These are phyloP conservation scores for Globisporangium radiosum DNA, from an alignment of 352 stramenopile species.

Conservation along the genomic window DNA sequence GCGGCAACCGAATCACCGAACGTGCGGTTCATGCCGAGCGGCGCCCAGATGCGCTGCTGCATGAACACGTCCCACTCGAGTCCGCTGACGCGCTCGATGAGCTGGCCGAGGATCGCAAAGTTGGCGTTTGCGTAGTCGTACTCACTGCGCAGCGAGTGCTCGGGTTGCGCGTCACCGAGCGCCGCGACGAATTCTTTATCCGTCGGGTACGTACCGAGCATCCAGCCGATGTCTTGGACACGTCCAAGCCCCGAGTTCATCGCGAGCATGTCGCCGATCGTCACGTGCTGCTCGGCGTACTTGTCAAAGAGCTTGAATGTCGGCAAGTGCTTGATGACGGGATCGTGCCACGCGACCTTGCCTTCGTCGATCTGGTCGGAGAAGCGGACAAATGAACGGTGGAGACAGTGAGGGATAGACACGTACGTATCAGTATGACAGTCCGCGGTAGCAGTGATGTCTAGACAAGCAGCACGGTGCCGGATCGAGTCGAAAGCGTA, in stretches of 20 bases:
- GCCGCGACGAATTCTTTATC: slow-evolving; percentile 30
- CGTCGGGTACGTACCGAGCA: slow-evolving; percentile 29
- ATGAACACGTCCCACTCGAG: slow-evolving; percentile 50
- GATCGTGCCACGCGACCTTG: slow-evolving; percentile 43
- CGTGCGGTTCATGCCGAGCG: slow-evolving; percentile 51
- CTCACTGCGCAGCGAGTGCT: slow-evolving; percentile 35
- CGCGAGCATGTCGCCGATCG: slow-evolving; percentile 37
- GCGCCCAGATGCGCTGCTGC: slow-evolving; percentile 38
- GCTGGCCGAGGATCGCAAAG: slow-evolving; percentile 49
- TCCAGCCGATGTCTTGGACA: slow-evolving; percentile 16
- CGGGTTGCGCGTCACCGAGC: slow-evolving; percentile 29
- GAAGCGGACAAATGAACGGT: too few relatives aligned
- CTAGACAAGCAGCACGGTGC: too few relatives aligned
- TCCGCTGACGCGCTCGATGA: slow-evolving; percentile 43
- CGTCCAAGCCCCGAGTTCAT: slow-evolving; percentile 57
- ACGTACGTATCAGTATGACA: too few relatives aligned
- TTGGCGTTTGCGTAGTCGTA: slow-evolving; percentile 64
- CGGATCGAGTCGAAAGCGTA: too few relatives aligned
- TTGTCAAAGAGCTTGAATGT: slow-evolving; percentile 48
- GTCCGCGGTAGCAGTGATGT: too few relatives aligned
- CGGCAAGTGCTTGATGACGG: slow-evolving; percentile 47
- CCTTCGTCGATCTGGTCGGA: slow-evolving; percentile 33
- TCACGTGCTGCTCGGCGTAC: slow-evolving; percentile 45
- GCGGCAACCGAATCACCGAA: slow-evolving; percentile 26
- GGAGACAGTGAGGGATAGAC: too few relatives aligned